These are phyloP conservation scores for Melastoma candidum DNA, from an alignment of 441 rosid species.

Conservation along the genomic window DNA sequence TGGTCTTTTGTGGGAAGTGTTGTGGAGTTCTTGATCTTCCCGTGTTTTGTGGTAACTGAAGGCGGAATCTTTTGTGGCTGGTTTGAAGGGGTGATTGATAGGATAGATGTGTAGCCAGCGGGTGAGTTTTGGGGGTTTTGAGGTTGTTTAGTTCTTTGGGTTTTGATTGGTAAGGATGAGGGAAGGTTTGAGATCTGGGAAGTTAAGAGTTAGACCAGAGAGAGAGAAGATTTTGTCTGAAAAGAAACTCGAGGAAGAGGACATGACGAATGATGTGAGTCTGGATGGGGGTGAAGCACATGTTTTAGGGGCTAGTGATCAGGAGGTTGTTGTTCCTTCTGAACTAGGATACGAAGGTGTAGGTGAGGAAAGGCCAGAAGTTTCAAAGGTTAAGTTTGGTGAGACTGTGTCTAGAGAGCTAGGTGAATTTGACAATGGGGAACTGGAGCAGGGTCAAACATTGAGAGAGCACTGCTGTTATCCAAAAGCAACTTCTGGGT, in stretches of 20 bases:
- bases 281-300: conserved; percentile 11
- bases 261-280: not conserved
- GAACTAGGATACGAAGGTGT: conserved; percentile 10
- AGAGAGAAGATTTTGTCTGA: conserved; percentile 13
- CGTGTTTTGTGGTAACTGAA: no score
- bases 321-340: conserved; percentile 6
- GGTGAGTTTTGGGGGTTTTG: no score
- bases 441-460: conserved; percentile 17
- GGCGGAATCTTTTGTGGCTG: no score
- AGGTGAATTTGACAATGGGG: not conserved
- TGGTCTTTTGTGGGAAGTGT: no score
- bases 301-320: conserved; percentile 15
- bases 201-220: conserved; percentile 20
- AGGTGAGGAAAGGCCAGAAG: conserved; percentile 14
- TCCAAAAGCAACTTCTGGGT: conserved; percentile 16
- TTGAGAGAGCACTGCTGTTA: conserved; percentile 16
- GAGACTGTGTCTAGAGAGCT: no score
- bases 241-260: conserved; percentile 2
- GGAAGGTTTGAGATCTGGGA: conserved; percentile 32
- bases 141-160: no score
- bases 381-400: not conserved
- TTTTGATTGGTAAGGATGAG: conserved; percentile 23
- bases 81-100: no score
- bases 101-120: no score
- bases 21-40: no score